Base-by-base conservation (phyloP, 2,329 filamentous ascomycete species). In the Cytospora piceae region DNA sequence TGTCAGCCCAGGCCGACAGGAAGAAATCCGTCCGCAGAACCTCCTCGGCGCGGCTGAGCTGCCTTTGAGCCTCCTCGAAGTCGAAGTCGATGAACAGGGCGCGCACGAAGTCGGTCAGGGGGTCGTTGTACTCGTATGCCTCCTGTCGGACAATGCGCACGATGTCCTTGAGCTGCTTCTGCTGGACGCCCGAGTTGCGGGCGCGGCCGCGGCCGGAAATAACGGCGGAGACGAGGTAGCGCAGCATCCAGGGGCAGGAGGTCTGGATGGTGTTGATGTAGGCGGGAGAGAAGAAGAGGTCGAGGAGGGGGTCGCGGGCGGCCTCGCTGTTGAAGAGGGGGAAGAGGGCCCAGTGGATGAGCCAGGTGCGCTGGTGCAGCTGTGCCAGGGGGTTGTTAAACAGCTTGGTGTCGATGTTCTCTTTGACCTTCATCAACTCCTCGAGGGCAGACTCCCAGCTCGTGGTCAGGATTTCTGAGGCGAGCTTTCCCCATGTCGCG, bases 191-290 rank as follows among this genome's bases (percentile, higher is more conserved):
- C 65, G 90, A 91, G 82, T 95, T 96, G 77, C 93, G 90, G 54
- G 87, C 79, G 70, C 93, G 90, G 77, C 84, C 89, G 68, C 93
- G 92, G 82, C 94, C 95, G 69, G 94, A 97, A 79, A 99, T 96
- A 74, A 99, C 94, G 71, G 94, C 92, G 58, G 93, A 94, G 67
- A 93, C 89, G 66, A 99, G 86, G 81, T 99, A 99, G 72, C 95
- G 90, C 74, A 99, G 85, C 70, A 97, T 89, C 95, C 95, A 99
- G 8, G 95, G 94, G 84, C 93, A 97, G 74, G 89, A 91, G 67
- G 95, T 97, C 86, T 99, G 95, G 78, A 99, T 97, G 73, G 94
- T 98, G 87, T 98, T 99, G 88, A 99, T 99, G 85, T 93, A 99
- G 73, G 93, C 87, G 70, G 94, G 91, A 70, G 91, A 96, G 87